These are phyloP conservation scores for Kurtzmaniella natalensis DNA, from an alignment of 1,139 yeast species.

Conservation along the genomic window DNA sequence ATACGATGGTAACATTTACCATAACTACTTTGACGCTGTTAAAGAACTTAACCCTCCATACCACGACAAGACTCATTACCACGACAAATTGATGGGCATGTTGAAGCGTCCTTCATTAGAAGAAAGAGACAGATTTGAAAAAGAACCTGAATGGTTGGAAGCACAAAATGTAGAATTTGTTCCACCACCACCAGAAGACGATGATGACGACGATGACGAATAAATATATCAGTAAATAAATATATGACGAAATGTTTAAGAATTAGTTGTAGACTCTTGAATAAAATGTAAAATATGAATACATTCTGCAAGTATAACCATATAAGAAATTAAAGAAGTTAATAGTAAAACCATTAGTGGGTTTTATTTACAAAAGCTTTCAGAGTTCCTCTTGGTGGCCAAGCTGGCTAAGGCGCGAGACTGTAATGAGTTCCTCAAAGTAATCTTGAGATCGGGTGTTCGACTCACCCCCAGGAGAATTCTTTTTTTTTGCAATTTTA, in stretches of 20 bases:
- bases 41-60: conserved; percentile 45
- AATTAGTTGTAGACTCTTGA: no score
- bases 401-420: conserved; percentile 81
- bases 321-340: no score
- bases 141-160: conserved; percentile 22
- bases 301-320: no score
- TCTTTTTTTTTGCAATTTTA: no score
- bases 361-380: no score
- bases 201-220: conserved; percentile 2
- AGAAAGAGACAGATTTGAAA: conserved; percentile 39
- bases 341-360: no score
- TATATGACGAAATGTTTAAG: no score
- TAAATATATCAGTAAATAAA: no score
- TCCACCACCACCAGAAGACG: not conserved
- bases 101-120: conserved; percentile 42
- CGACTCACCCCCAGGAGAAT: conserved; percentile 81
- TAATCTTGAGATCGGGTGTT: conserved; percentile 80
- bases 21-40: conserved; percentile 52
- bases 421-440: conserved; percentile 55
- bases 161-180: conserved; percentile 8
- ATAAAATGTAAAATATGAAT: no score
- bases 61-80: conserved; percentile 51
- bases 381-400: conserved; percentile 59
- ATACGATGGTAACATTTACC: conserved; percentile 74
- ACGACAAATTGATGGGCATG: conserved; percentile 37